Conservation (phyloP, 2,329 filamentous ascomycete genomes). For the Hortaea sp. region DNA sequence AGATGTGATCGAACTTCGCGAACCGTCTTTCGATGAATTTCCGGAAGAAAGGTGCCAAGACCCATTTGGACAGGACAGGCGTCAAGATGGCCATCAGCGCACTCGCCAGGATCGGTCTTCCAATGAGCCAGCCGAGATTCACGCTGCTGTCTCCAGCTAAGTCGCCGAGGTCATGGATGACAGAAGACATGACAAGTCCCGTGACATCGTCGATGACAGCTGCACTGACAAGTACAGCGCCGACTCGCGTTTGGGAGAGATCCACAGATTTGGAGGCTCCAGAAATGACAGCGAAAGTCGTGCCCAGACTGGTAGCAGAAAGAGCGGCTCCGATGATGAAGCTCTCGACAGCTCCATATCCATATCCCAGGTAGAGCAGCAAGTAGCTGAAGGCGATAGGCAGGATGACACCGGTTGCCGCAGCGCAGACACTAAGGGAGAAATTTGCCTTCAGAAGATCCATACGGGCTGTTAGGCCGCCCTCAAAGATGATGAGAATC, state of each 20-base stretch:
- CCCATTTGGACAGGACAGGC: constrained; percentile 38
- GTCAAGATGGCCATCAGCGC: constrained; percentile 40
- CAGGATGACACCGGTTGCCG: constrained; percentile 36
- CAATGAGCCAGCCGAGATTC: constrained; percentile 21
- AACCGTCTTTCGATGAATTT: not conserved
- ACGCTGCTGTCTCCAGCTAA: not conserved
- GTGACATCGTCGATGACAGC: constrained; percentile 78
- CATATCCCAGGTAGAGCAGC: not conserved
- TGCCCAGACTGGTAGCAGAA: constrained; percentile 65
- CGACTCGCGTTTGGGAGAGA: constrained; percentile 46
- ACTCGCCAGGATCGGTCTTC: constrained; percentile 44
- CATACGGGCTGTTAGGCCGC: constrained; percentile 50
- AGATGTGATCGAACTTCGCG: constrained; percentile 8
- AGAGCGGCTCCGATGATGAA: constrained; percentile 66
- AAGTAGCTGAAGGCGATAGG: not conserved
- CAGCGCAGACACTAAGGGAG: constrained; percentile 50
- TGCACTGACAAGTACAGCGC: constrained; percentile 55
- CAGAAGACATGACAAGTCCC: constrained; percentile 65
- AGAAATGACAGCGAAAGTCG: constrained; percentile 54
- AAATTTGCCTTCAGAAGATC: constrained; percentile 50
- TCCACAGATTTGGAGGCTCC: constrained; percentile 39
- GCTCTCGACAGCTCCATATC: constrained; percentile 44
- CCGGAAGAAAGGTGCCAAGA: constrained; percentile 33
- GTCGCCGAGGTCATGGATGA: constrained; percentile 57
- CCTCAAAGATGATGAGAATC: constrained; percentile 64